These are phyloP conservation scores for Kokia cookei DNA, from an alignment of 441 rosid genomes.

Conservation along the genomic window DNA sequence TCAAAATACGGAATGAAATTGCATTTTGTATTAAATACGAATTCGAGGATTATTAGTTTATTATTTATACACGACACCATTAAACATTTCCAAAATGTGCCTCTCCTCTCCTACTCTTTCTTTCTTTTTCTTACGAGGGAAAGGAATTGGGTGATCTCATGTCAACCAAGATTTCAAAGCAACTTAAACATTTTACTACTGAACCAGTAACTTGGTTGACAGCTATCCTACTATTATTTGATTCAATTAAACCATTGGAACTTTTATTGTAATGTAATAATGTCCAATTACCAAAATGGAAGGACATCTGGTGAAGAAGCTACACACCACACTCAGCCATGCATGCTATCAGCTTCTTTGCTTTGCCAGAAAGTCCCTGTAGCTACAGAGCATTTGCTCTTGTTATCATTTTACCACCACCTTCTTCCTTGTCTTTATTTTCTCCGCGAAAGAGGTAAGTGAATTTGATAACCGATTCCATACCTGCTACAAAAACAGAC, in stretches of 20 bases:
- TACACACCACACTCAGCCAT: not conserved
- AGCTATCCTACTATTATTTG: not conserved
- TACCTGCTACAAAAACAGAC: not conserved
- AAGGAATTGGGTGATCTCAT: no score
- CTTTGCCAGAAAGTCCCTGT: not conserved
- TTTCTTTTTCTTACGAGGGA: no score
- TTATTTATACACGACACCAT: not conserved
- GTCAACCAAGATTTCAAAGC: no score
- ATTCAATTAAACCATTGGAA: not conserved
- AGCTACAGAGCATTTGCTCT: not conserved
- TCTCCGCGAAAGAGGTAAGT: not conserved
- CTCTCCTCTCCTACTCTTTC: not conserved
- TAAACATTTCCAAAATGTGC: not conserved
- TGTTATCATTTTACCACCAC: not conserved
- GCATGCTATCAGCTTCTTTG: not conserved
- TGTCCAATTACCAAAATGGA: not conserved
- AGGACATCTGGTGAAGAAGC: not conserved
- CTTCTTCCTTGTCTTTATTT: not conserved
- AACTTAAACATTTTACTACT: no score
- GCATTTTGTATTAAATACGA: not conserved
- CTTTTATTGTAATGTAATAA: not conserved
- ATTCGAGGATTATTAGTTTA: not conserved
- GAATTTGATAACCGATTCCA: not conserved
- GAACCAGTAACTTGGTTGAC: no score
- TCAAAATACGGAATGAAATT: not conserved